These are phyloP conservation scores for Phyllosticta ampelicida DNA, from an alignment of 2,329 filamentous ascomycete genomes.

Conservation along the genomic window DNA sequence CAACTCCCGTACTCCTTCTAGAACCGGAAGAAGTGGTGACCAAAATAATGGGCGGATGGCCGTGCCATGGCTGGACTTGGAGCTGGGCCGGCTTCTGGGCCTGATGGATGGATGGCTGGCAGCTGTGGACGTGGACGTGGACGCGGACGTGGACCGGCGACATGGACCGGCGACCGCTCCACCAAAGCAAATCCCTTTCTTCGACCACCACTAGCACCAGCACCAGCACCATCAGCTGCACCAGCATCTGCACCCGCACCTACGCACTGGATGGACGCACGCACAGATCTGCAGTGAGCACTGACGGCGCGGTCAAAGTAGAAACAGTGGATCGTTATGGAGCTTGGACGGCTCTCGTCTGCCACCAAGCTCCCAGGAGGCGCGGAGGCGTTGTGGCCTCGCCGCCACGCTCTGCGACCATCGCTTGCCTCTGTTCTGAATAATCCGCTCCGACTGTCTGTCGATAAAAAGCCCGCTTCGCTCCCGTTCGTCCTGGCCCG, in stretches of 20 bases:
- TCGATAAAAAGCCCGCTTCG: slow-evolving; percentile 4
- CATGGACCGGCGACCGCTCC: neutral
- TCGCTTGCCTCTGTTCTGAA: slow-evolving; percentile 3
- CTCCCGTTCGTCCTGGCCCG: neutral
- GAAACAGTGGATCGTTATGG: slow-evolving; percentile 9
- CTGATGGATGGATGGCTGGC: slow-evolving; percentile 2
- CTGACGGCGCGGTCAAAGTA: slow-evolving; percentile 8
- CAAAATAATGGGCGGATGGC: neutral
- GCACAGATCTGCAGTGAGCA: slow-evolving; percentile 10
- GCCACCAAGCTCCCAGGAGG: neutral
- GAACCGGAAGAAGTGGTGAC: too few species aligned
- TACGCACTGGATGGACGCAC: slow-evolving; percentile 3
- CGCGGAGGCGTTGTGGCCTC: slow-evolving; percentile 4
- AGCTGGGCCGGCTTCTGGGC: slow-evolving; percentile 1
- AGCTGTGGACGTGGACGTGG: too few species aligned
- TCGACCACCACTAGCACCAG: neutral
- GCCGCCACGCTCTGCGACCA: neutral
- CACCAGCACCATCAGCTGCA: slow-evolving; percentile 3
- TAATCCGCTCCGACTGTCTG: slow-evolving; percentile 1
- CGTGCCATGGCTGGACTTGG: slow-evolving; percentile 1
- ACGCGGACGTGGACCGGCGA: too few species aligned
- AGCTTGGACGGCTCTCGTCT: slow-evolving; percentile 10
- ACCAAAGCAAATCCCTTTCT: slow-evolving; percentile 6
- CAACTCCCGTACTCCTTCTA: too few species aligned
- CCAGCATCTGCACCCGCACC: neutral